These are phyloP conservation scores for Dillenia turbinata DNA, from an alignment of 164 flowering plant genomes.

Conservation along the genomic window DNA sequence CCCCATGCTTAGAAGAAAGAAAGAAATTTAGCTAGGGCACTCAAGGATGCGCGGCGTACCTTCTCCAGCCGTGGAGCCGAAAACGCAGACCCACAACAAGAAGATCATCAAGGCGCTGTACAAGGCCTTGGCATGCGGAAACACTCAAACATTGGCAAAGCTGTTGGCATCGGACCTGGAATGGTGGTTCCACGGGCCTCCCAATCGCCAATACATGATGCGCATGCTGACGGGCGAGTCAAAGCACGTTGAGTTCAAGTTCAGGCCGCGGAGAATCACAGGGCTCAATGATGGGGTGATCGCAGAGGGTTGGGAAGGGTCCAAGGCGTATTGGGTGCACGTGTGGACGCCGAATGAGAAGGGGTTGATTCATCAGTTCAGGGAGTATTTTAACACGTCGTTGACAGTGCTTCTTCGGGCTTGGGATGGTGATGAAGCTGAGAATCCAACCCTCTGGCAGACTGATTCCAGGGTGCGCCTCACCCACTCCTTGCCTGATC, in stretches of 20 bases:
- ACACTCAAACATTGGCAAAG: not conserved
- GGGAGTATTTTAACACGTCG: conserved; percentile 14
- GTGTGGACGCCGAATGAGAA: conserved; percentile 7
- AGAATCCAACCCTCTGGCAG: no score
- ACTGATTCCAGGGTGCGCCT: no score
- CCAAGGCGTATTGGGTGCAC: conserved; percentile 13
- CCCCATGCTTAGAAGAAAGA: no score
- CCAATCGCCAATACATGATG: conserved; percentile 3
- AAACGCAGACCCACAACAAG: no score
- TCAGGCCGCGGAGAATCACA: conserved; percentile 10
- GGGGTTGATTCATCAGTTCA: conserved; percentile 3
- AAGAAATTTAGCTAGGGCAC: no score
- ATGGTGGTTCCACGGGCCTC: not conserved
- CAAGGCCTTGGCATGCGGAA: not conserved
- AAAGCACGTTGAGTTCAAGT: conserved; percentile 8
- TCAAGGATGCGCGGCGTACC: no score
- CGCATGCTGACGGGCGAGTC: not conserved
- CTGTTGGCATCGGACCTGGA: not conserved
- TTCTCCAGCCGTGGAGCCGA: no score
- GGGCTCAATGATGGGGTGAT: conserved; percentile 3
- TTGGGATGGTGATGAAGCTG: not conserved
- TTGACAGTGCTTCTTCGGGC: conserved; percentile 2
- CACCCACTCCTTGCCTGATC: no score
- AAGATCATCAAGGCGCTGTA: not conserved
- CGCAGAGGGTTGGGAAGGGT: conserved; percentile 11